Evolutionary conservation across 192 early-diverging fungal genomes (phyloP), one percentile per base, ranked within the genome.

Genomic region (Podila minutissima): DNA sequence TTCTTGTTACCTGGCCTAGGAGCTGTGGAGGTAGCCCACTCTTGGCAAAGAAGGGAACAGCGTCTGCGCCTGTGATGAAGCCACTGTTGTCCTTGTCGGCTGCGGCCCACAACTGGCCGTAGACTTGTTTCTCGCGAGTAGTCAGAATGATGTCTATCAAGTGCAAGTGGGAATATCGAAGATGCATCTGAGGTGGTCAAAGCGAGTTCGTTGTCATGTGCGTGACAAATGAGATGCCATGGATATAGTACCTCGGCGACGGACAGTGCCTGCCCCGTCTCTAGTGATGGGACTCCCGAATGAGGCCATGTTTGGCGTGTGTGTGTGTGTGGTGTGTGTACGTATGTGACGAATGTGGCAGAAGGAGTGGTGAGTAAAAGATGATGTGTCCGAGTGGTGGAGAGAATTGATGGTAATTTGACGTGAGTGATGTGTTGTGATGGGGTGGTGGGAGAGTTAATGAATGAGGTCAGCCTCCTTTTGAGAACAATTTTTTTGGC

Each of bases 31-130:
- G 85, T 0, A 95, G 84, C n/a, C 89, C 87, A 1, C 92, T 93
- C 66, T 88, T 91, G 62, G 88, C 88, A 86, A 94, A 91, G 69
- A 95, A 93, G 4, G 85, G 88, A 31, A 94, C 93, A 20, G 93
- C 94, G 59, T 88, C 84, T 48, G 88, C 82, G 19, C 94, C 94
- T 8, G 86, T 89, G 41, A 95, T 86, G 57, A 91, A 75, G 12
- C 93, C 94, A 64, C 88, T 86, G 29, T 88, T 86, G 11, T 88
- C 78, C 6, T 82, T 82, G 63, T 92, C 91, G n/a, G 90, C 91
- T 5, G 83, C 77, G 33, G 86, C 76, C 59, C 92, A 92, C 35
- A 93, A 66, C 61, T 93, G 73, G 13, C 85, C 75, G 79, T 90
- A 95, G 15, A 84, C 83, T 37, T 76, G 74, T 71, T 87, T 85